These are phyloP conservation scores for Bremia lactucae DNA, from an alignment of 352 stramenopile genomes.

Conservation along the genomic window DNA sequence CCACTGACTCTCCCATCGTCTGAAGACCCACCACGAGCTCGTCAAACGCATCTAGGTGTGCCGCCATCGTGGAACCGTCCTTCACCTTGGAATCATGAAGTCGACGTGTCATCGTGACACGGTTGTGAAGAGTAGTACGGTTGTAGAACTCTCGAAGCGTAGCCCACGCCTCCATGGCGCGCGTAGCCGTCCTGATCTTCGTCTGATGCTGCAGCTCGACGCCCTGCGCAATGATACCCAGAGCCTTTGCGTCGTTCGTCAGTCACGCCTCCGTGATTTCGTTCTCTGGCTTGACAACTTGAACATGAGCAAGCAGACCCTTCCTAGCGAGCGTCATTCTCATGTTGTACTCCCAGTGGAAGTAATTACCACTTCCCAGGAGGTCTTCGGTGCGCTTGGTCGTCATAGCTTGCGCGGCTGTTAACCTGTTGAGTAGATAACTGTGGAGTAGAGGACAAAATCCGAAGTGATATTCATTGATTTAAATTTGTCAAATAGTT, in stretches of 20 bases:
- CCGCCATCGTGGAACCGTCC: neutral
- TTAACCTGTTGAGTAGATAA: neutral
- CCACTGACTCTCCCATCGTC: neutral
- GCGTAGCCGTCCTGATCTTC: neutral
- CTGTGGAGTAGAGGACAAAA: neutral
- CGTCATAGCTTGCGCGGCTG: neutral
- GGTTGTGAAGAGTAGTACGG: slow-evolving; percentile 17
- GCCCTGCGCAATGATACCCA: slow-evolving; percentile 16
- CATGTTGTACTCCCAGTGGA: neutral
- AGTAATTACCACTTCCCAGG: neutral
- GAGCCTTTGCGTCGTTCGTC: slow-evolving; percentile 6
- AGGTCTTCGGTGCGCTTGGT: neutral
- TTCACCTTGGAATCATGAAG: neutral
- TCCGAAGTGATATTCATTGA: neutral
- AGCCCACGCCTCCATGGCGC: neutral
- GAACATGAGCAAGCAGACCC: no score
- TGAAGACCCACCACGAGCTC: neutral
- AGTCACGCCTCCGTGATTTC: slow-evolving; percentile 12
- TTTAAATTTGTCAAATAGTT: no score
- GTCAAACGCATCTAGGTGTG: neutral
- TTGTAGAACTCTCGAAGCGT: neutral
- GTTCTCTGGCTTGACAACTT: no score
- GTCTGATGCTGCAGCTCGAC: slow-evolving; percentile 3
- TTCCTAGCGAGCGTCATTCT: slow-evolving; percentile 4
- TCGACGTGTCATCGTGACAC: slow-evolving; percentile 8